A percentile compares a stretch with the other conserved stretches of the same genome.
phyloP scores from a whole-genome alignment of 139 green algal species.

The Micromonas pusilla region DNA sequence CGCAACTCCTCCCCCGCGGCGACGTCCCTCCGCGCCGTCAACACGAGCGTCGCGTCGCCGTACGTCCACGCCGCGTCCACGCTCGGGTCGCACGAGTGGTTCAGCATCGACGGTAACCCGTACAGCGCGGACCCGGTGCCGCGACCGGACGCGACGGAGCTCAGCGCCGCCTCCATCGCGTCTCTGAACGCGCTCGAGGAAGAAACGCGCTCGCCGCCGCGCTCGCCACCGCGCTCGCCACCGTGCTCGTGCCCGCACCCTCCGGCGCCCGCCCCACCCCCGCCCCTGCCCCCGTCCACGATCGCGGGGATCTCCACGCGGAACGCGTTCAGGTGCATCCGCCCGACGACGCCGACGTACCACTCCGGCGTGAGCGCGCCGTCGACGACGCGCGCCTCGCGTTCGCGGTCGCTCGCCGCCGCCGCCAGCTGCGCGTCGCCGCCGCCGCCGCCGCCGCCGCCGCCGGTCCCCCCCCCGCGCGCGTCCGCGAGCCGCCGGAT shows the following conservation, averaged over 20 bases:
- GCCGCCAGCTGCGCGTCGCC: too few species aligned
- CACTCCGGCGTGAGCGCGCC: conserved; percentile 21
- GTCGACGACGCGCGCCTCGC: not conserved
- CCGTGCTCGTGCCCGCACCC: not conserved
- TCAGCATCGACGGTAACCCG: conserved; percentile 46
- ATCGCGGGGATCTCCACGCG: conserved; percentile 25
- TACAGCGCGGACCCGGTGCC: conserved; percentile 49
- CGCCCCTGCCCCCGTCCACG: too few species aligned
- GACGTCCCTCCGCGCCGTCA: conserved; percentile 40
- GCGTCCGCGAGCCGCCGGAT: not conserved
- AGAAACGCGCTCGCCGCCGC: not conserved
- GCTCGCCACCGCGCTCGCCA: not conserved
- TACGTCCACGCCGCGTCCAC: conserved; percentile 44
- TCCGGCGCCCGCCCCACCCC: too few species aligned
- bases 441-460: too few species aligned
- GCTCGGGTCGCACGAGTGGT: conserved; percentile 58
- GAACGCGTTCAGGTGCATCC: conserved; percentile 53
- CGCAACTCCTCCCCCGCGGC: conserved; percentile 40
- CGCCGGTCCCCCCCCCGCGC: not conserved
- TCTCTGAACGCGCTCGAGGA: not conserved
- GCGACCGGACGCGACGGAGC: not conserved
- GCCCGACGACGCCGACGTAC: conserved; percentile 39
- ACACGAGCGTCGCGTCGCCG: conserved; percentile 28
- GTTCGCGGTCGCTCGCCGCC: too few species aligned
- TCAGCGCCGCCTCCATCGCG: not conserved